Conservation (phyloP, 2,329 filamentous ascomycete genomes). For the Onygenales sp. region DNA sequence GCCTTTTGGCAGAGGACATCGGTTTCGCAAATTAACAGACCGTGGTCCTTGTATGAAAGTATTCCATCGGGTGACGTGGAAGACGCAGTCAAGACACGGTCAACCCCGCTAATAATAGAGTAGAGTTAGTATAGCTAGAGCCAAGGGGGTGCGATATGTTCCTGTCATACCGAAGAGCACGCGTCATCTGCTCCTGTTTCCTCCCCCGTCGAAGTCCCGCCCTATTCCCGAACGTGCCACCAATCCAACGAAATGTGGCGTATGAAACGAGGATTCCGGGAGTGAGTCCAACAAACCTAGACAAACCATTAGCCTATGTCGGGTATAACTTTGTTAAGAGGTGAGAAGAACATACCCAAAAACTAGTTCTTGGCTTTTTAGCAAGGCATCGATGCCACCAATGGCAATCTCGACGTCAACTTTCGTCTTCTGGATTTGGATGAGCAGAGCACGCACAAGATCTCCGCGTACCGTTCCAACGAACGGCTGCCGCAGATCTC, state of each 20-base stretch:
- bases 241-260: conserved; percentile 62
- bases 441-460: conserved; percentile 78
- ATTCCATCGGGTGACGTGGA: conserved; percentile 63
- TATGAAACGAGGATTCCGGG: conserved; percentile 84
- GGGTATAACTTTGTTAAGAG: neutral
- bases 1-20: conserved; percentile 69
- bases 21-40: conserved; percentile 79
- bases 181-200: conserved; percentile 60
- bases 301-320: neutral
- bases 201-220: conserved; percentile 56
- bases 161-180: conserved; percentile 55
- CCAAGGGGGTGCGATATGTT: neutral
- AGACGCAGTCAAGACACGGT: conserved; percentile 64
- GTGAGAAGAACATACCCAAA: conserved; percentile 50
- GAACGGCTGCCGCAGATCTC: conserved; percentile 73
- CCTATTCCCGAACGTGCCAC: conserved; percentile 58
- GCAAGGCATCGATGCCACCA: conserved; percentile 83
- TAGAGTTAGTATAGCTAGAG: conserved; percentile 1
- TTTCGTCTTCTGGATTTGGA: conserved; percentile 98
- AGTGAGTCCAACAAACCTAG: conserved; percentile 80
- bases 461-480: conserved; percentile 76
- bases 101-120: conserved; percentile 54
- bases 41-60: conserved; percentile 85
- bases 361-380: conserved; percentile 93
- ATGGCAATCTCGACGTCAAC: conserved; percentile 95